Evolutionary conservation across 805 yeast species (phyloP), one percentile per base, ranked within the genome.

Genomic region (Hermanozyma aechmeae): DNA sequence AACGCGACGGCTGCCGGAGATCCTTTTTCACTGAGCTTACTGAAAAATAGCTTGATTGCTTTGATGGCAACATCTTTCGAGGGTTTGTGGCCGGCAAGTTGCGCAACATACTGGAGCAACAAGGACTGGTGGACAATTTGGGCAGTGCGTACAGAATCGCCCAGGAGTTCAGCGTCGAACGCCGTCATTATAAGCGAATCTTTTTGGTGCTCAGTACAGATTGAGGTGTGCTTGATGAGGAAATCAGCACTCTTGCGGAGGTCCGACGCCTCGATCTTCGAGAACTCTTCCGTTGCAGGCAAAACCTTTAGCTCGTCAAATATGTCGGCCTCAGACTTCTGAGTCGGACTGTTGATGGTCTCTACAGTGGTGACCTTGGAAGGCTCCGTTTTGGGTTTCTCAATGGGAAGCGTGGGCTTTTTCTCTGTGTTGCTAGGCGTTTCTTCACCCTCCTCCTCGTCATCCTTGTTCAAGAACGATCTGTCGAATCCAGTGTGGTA

Each of bases 121-220:
- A 83, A 70, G 2, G 95, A 78, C 45, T 84, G 92, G 51, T 75
- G 79, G 25, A 89, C 77, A n/a, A 76, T 71, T 35, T 73, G 79
- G 35, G 66, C 68, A 7, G 95, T 75, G 5, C 53, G 50, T 5
- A 40, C 37, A 0, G 68, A 46, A 27, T 84, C 68, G 13, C 76
- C 79, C 10, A 68, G 73, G 36, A 89, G 64, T 50, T 85, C 84
- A 32, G 65, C 62, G 45, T 89, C 94, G 53, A 92, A 92, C 0
- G 96, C 93, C 13, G 79, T 78, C 96, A 89, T 87, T 50, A 87
- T 65, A 34, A 92, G 71, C 0, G 95, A 84, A 53, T 92, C 97
- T 48, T 87, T 85, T 50, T 92, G 96, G 37, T 77, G 76, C 39
- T 79, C 85, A 4, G 74, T 73, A 28, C 87, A 73, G 33, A 92